Percentiles rank a stretch among this genome's conserved stretches.
Conservation (phyloP, 306 rosid species). For the Gleditsia sinensis region DNA sequence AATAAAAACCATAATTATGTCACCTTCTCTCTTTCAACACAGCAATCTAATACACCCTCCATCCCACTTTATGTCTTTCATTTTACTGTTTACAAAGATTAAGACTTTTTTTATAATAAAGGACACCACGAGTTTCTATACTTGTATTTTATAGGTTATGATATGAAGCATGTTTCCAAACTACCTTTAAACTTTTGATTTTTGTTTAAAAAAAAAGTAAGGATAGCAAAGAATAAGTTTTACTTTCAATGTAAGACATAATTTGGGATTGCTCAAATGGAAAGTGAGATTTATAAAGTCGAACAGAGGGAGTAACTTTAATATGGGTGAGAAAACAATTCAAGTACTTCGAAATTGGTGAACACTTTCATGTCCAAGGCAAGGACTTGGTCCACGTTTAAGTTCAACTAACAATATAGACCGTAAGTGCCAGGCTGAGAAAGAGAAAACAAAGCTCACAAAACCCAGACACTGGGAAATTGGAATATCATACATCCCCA, state of each 20-base stretch:
- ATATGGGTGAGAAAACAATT: slow-evolving; percentile 12
- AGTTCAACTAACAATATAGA: background rate
- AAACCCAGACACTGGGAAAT: slow-evolving; percentile 4
- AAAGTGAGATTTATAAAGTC: background rate
- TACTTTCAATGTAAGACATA: background rate
- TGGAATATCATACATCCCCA: slow-evolving; percentile 2
- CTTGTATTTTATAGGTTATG: background rate
- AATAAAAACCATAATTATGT: slow-evolving; percentile 27
- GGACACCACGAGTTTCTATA: background rate
- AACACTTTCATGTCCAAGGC: slow-evolving; percentile 12
- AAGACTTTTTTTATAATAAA: background rate
- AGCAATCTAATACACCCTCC: background rate
- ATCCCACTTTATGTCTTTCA: background rate
- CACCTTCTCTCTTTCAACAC: slow-evolving; percentile 24
- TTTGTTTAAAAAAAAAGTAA: background rate
- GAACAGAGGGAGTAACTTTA: background rate
- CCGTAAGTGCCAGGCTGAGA: background rate
- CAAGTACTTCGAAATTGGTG: slow-evolving; percentile 16
- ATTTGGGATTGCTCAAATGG: background rate
- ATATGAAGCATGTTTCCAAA: slow-evolving; percentile 7
- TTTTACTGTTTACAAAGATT: slow-evolving; percentile 13
- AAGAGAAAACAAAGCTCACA: slow-evolving; percentile 1
- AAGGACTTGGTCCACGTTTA: background rate
- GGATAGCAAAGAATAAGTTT: background rate
- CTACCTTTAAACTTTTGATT: background rate